These are phyloP conservation scores for Cladorrhinum sp. DNA, from an alignment of 2,329 filamentous ascomycete genomes.

Conservation along the genomic window DNA sequence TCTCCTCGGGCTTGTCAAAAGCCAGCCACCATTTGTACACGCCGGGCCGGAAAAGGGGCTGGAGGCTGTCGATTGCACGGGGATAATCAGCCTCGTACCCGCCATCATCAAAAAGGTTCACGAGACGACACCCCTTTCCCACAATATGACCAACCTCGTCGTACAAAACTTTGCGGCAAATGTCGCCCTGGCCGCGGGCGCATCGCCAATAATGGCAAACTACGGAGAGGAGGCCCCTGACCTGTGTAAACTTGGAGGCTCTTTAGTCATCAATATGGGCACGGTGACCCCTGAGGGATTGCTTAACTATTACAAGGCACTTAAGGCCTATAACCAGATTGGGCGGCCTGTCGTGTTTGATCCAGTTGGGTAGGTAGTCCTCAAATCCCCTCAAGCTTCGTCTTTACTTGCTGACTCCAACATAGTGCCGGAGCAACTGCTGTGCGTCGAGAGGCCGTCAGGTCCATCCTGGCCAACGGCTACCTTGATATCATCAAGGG, in stretches of 20 bases:
- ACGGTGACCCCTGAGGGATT: slow-evolving; percentile 77
- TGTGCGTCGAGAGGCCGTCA: slow-evolving; percentile 68
- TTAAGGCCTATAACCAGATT: slow-evolving; percentile 75
- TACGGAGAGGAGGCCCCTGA: slow-evolving; percentile 79
- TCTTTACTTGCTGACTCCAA: slow-evolving; percentile 3
- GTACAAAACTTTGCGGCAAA: slow-evolving; percentile 95
- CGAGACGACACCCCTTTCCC: slow-evolving; percentile 67
- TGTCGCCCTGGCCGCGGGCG: slow-evolving; percentile 78
- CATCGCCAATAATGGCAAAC: slow-evolving; percentile 92
- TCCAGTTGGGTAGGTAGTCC: slow-evolving; percentile 67
- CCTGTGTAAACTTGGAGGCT: slow-evolving; percentile 71
- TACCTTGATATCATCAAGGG: slow-evolving; percentile 90
- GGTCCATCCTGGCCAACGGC: slow-evolving; percentile 66
- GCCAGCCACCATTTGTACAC: slow-evolving; percentile 33
- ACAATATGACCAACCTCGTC: slow-evolving; percentile 96
- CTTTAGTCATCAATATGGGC: slow-evolving; percentile 92
- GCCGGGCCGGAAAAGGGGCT: slow-evolving; percentile 14
- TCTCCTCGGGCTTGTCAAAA: slow-evolving; percentile 56
- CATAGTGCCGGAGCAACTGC: slow-evolving; percentile 71
- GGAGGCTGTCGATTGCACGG: slow-evolving; percentile 5
- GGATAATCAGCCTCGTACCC: slow-evolving; percentile 33
- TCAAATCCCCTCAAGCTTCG: background rate
- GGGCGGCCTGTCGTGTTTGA: slow-evolving; percentile 79
- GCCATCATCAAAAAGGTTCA: slow-evolving; percentile 60
- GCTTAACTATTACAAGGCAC: slow-evolving; percentile 67